Evolutionary conservation across 176 grass and related monocot species (phyloP).

Genomic region (Miscanthus lutarioriparius): DNA sequence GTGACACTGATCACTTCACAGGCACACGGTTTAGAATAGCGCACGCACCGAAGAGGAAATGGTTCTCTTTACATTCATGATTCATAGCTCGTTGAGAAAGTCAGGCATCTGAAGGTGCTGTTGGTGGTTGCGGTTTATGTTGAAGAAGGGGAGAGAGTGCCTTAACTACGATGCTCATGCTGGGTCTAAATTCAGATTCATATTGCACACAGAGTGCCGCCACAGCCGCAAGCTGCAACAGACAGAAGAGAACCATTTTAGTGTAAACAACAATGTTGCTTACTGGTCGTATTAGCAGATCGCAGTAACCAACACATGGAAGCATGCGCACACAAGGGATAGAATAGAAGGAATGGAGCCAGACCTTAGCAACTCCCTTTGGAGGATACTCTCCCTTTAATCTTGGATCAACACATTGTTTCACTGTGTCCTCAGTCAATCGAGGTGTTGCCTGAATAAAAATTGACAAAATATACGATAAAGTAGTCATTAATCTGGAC

Average conservation of each 20-base stretch:
- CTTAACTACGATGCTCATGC: slow-evolving; percentile 91
- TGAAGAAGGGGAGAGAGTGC: slow-evolving; percentile 74
- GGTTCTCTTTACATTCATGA: slow-evolving; percentile 34
- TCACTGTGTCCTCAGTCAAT: slow-evolving; percentile 79
- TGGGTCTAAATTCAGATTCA: slow-evolving; percentile 84
- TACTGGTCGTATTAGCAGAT: not conserved
- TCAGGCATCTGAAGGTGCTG: slow-evolving; percentile 38
- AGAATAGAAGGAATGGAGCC: slow-evolving; percentile 6
- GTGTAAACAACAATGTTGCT: not conserved
- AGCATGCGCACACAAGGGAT: not conserved
- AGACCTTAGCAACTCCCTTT: slow-evolving; percentile 79
- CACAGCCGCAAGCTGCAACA: slow-evolving; percentile 71
- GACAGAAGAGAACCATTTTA: not conserved
- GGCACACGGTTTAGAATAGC: not conserved
- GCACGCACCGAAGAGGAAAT: not conserved
- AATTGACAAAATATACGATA: not conserved
- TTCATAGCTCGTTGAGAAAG: not conserved
- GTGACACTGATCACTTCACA: not conserved
- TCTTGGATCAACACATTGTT: slow-evolving; percentile 85
- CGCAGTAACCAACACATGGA: not conserved
- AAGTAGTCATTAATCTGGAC: not conserved
- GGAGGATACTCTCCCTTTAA: slow-evolving; percentile 78
- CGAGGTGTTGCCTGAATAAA: slow-evolving; percentile 66
- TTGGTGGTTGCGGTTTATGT: slow-evolving; percentile 43
- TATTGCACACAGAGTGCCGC: slow-evolving; percentile 83